phyloP scores from a whole-genome alignment of 2,329 filamentous ascomycete species.

The Sporothrix phasma region DNA sequence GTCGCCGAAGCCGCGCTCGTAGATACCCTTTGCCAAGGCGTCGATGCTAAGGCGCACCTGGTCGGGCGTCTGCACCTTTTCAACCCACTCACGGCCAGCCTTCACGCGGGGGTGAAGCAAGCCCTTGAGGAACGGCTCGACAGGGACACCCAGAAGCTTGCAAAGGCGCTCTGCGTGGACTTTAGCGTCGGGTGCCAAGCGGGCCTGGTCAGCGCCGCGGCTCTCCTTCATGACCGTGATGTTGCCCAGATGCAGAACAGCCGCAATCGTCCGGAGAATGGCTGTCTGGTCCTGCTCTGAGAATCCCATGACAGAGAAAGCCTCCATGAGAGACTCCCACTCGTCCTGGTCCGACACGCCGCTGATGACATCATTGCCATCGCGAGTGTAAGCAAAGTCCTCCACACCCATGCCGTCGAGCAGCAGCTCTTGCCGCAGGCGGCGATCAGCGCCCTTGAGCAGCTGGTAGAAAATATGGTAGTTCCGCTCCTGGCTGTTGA shows the following conservation, averaged over 20 bases:
- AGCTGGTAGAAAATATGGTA: conserved; percentile 98
- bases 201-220: conserved; percentile 79
- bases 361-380: conserved; percentile 82
- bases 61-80: conserved; percentile 95
- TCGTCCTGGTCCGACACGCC: conserved; percentile 87
- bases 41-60: conserved; percentile 86
- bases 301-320: conserved; percentile 91
- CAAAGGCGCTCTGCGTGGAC: conserved; percentile 71
- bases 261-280: conserved; percentile 79
- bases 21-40: conserved; percentile 91
- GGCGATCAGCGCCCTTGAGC: conserved; percentile 66
- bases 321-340: conserved; percentile 83
- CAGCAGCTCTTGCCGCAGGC: conserved; percentile 66
- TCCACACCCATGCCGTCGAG: conserved; percentile 66
- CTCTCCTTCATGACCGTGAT: conserved; percentile 85
- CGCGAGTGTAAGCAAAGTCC: conserved; percentile 83
- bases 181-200: conserved; percentile 65
- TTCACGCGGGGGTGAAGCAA: conserved; percentile 89
- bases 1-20: conserved; percentile 90
- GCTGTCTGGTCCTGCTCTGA: conserved; percentile 71
- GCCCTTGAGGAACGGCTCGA: conserved; percentile 79
- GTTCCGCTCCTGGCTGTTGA: conserved; percentile 81
- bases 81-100: conserved; percentile 94
- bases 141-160: conserved; percentile 69
- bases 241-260: conserved; percentile 88